A percentile compares a stretch with the other conserved stretches of the same genome.
phyloP scores from a whole-genome alignment of 2,329 filamentous ascomycete species.

The Phaeoacremonium minimum region DNA sequence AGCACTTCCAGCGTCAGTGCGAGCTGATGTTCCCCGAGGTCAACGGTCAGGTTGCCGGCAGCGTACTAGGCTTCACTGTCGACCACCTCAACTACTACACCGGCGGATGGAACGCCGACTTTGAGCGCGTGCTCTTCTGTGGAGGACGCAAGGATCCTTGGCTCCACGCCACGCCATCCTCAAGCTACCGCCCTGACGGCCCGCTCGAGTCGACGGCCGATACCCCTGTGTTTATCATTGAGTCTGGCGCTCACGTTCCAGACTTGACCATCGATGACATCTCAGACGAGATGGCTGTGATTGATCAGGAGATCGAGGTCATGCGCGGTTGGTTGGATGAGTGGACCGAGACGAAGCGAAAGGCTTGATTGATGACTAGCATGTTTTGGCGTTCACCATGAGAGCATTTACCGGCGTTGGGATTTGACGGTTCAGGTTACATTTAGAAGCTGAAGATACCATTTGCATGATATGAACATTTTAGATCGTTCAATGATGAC shows the following conservation, averaged over 20 bases:
- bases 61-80: constrained; percentile 1
- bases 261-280: background rate
- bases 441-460: no score
- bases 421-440: no score
- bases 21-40: background rate
- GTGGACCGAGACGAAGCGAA: background rate
- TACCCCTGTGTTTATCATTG: constrained; percentile 1
- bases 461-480: no score
- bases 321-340: background rate
- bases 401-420: background rate
- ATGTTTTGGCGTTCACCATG: background rate
- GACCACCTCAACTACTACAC: constrained; percentile 4
- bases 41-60: constrained; percentile 3
- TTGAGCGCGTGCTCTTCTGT: background rate
- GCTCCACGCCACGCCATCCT: background rate
- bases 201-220: background rate
- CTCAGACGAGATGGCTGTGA: background rate
- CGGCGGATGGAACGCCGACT: constrained; percentile 1
- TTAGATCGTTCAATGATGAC: no score
- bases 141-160: background rate
- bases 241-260: background rate
- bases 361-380: background rate
- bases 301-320: background rate
- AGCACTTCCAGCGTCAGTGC: constrained; percentile 2
- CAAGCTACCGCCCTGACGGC: background rate